Base-by-base conservation (phyloP, 495 filamentous ascomycete genomes). In the Astrocystis sublimbata region DNA sequence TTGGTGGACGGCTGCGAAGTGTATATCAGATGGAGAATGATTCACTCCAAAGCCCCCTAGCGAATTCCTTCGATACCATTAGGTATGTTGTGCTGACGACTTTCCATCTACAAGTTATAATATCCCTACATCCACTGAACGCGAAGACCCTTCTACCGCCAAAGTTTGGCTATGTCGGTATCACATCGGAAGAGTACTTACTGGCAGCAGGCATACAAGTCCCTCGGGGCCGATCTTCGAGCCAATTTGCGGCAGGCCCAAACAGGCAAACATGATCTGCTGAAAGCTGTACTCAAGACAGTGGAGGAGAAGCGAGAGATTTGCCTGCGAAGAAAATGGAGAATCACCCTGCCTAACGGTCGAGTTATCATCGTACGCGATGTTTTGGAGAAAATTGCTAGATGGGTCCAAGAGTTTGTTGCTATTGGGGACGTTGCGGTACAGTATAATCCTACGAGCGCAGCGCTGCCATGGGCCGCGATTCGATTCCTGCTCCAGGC, bases 401-500 rank as follows among this genome's bases (percentile, higher is more conserved):
- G 40, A 7, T 75, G 73, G 73, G 24, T 73, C 17, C 57, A 65
- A 12, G 68, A 66, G 17, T 72, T 76, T 46, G 63, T 60, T 23
- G 59, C 63, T 5, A 60, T 75, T 35, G 74, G 73, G 2, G 74
- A 76, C 61, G 54, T 63, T 15, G 64, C 66, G 4, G 53, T 71
- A 5, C 66, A 73, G 36, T 75, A 65, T 66, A 69, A 76, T 63
- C 60, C 69, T 4, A 47, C 31, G 31, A 64, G 71, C 58, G 73
- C 71, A 15, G 65, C 67, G 28, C 53, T 75, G 17, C 73, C 73
- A 10, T 76, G 73, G 73, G 74, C 73, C 19, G 73, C 47, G 21
- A 21, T 71, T 6, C 56, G 62, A 12, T 71, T 71, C 30, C 4
- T 53, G 2, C 31, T 53, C 10, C 50, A 24, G 50, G 19, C 13